phyloP scores from a whole-genome alignment of 1,284 basidiomycete species.

The Coniophora puteana region DNA sequence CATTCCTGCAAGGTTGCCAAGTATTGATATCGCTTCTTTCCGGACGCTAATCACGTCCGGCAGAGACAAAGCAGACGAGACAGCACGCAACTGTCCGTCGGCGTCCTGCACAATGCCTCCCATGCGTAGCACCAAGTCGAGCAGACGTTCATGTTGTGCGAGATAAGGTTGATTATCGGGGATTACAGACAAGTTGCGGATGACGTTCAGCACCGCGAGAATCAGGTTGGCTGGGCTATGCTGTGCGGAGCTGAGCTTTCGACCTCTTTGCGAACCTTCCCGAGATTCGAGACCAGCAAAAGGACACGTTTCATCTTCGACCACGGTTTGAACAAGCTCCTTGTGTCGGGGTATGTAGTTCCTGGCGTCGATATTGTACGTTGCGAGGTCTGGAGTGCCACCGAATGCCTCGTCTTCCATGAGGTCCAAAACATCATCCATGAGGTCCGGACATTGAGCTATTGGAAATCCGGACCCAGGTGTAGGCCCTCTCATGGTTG shows the following conservation, averaged over 20 bases:
- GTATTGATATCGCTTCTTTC: conserved; percentile 73
- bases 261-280: conserved; percentile 48
- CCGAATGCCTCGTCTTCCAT: conserved; percentile 81
- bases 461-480: conserved; percentile 72
- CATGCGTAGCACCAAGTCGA: conserved; percentile 69
- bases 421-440: conserved; percentile 87
- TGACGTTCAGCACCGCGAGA: conserved; percentile 72
- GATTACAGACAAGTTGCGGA: conserved; percentile 82
- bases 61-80: conserved; percentile 59
- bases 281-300: conserved; percentile 51
- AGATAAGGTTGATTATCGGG: conserved; percentile 73
- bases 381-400: conserved; percentile 40
- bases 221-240: conserved; percentile 70
- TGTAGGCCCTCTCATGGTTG: conserved; percentile 64
- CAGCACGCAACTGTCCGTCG: conserved; percentile 39
- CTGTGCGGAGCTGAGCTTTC: conserved; percentile 43
- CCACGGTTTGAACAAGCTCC: conserved; percentile 55
- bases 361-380: conserved; percentile 27
- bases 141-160: conserved; percentile 58
- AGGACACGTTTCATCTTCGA: conserved; percentile 52
- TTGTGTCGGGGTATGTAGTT: conserved; percentile 54
- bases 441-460: conserved; percentile 72
- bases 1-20: conserved; percentile 62
- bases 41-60: conserved; percentile 72
- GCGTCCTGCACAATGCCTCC: conserved; percentile 44